Conservation (phyloP, 225 moss, liverwort and hornwort species). For the Physcomitrium patens region DNA sequence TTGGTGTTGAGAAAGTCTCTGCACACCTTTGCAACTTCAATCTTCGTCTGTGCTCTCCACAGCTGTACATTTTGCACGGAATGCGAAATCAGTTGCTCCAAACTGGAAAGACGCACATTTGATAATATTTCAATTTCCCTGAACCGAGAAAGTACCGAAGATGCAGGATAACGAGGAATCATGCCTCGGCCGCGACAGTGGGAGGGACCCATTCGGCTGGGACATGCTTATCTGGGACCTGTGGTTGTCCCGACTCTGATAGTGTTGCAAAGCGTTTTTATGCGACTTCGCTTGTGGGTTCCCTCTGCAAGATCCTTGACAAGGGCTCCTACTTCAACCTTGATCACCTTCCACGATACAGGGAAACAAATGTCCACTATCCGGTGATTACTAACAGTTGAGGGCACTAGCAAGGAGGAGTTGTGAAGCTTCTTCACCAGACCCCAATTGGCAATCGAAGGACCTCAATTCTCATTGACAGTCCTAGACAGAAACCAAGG, state of each 20-base stretch:
- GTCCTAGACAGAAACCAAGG: background rate
- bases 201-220: conserved; percentile 72
- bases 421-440: background rate
- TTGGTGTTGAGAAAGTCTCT: too few species aligned
- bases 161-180: background rate
- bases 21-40: too few species aligned
- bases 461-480: background rate
- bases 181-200: conserved; percentile 62
- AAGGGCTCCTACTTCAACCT: conserved; percentile 32
- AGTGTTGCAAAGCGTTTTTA: conserved; percentile 47
- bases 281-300: background rate
- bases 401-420: background rate
- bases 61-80: conserved; percentile 40
- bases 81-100: too few species aligned
- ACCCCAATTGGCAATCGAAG: background rate
- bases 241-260: conserved; percentile 65
- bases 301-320: conserved; percentile 15
- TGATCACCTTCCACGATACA: conserved; percentile 15
- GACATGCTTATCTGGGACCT: conserved; percentile 75
- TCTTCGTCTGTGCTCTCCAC: conserved; percentile 30
- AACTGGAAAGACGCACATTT: background rate
- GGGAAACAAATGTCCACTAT: conserved; percentile 24
- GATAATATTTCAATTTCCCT: background rate
- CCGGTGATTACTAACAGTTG: background rate
- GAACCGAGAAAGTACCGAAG: background rate